Percentiles rank a stretch among this genome's conserved stretches.
phyloP scores from a whole-genome alignment of 371 early-diverging fungal species.

The Mucor indicus region DNA sequence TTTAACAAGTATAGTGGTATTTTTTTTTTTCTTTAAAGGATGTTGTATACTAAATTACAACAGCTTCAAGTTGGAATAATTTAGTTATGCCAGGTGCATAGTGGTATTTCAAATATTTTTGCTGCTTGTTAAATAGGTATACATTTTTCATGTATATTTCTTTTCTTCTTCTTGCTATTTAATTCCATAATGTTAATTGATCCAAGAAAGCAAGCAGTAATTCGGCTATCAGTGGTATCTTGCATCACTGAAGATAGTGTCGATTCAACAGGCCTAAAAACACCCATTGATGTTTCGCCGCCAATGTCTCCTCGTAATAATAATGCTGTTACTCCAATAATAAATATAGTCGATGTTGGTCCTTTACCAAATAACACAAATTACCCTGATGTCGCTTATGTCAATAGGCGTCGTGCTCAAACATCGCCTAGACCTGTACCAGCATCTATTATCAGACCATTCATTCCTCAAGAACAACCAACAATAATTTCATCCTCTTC shows the following conservation, averaged over 20 bases:
- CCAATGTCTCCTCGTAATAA: slow-evolving; percentile 18
- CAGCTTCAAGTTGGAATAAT: too few relatives aligned
- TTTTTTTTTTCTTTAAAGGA: too few relatives aligned
- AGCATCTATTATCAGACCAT: slow-evolving; percentile 2
- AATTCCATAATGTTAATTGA: neutral
- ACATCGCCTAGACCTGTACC: slow-evolving; percentile 6
- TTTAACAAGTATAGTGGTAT: too few relatives aligned
- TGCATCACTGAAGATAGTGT: slow-evolving; percentile 37
- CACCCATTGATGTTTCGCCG: slow-evolving; percentile 40
- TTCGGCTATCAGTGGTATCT: slow-evolving; percentile 32
- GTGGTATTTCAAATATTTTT: too few relatives aligned
- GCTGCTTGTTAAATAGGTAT: too few relatives aligned
- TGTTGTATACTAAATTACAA: too few relatives aligned
- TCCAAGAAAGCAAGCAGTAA: too few relatives aligned
- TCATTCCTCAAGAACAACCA: slow-evolving; percentile 5
- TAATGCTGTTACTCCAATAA: slow-evolving; percentile 28
- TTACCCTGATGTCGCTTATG: slow-evolving; percentile 21
- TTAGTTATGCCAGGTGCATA: too few relatives aligned
- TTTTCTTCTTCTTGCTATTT: neutral
- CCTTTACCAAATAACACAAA: slow-evolving; percentile 14
- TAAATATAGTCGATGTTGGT: slow-evolving; percentile 34
- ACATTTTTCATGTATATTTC: too few relatives aligned
- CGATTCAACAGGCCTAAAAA: slow-evolving; percentile 28
- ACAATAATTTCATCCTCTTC: neutral
- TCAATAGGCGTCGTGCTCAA: slow-evolving; percentile 11